These are phyloP conservation scores for Penicillium odoratum DNA, from an alignment of 495 filamentous ascomycete genomes.

Conservation along the genomic window DNA sequence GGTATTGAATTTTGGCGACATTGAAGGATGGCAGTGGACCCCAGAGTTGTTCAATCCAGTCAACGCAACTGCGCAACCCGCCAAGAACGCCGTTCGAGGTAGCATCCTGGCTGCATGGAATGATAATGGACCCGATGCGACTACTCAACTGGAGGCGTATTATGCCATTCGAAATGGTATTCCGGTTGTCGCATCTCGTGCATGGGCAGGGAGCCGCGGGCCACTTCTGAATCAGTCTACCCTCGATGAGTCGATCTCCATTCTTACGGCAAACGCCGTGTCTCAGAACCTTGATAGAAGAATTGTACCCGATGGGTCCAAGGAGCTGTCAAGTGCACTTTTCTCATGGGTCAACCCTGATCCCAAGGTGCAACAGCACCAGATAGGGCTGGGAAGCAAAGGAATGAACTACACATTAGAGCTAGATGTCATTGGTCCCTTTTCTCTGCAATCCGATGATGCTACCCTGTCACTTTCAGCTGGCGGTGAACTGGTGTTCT, in stretches of 20 bases:
- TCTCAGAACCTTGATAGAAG: constrained; percentile 52
- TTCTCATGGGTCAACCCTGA: constrained; percentile 13
- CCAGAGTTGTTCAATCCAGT: constrained; percentile 49
- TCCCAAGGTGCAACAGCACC: neutral
- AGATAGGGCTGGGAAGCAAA: constrained; percentile 46
- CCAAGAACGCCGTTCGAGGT: constrained; percentile 40
- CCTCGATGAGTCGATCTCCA: constrained; percentile 30
- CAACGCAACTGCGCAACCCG: constrained; percentile 37
- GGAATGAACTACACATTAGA: constrained; percentile 53
- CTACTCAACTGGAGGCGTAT: constrained; percentile 54
- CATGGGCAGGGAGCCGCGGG: constrained; percentile 46
- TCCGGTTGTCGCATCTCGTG: constrained; percentile 46
- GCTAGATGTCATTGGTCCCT: constrained; percentile 39
- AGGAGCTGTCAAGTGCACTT: neutral
- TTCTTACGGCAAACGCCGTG: constrained; percentile 41
- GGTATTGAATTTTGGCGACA: constrained; percentile 47
- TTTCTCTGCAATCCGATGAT: constrained; percentile 40
- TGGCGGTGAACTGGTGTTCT: constrained; percentile 39
- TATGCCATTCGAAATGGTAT: constrained; percentile 55
- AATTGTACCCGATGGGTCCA: constrained; percentile 5
- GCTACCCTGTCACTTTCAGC: constrained; percentile 31
- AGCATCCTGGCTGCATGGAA: constrained; percentile 58
- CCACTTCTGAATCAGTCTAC: constrained; percentile 25
- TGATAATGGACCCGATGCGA: constrained; percentile 56
- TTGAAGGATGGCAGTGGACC: constrained; percentile 50